These are phyloP conservation scores for Aspergillus proliferans DNA, from an alignment of 2,329 filamentous ascomycete species.

Conservation along the genomic window DNA sequence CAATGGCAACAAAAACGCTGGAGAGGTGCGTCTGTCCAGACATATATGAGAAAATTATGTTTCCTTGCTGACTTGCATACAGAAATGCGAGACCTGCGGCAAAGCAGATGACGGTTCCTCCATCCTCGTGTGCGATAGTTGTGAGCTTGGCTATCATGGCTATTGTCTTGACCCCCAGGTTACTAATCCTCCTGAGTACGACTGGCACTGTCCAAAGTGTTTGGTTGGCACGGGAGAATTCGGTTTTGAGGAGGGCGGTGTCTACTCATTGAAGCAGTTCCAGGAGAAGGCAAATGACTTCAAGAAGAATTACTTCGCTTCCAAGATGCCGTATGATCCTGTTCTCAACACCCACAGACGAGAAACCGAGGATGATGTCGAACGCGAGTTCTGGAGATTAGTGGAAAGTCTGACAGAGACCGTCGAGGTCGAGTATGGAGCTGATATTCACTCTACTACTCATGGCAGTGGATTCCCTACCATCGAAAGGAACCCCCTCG, in stretches of 20 bases:
- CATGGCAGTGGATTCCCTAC: constrained; percentile 97
- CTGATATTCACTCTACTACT: constrained; percentile 95
- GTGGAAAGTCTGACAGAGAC: constrained; percentile 92
- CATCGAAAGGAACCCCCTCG: constrained; percentile 79
- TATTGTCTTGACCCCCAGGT: constrained; percentile 83
- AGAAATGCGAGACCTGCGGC: constrained; percentile 83
- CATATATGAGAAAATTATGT: constrained; percentile 5
- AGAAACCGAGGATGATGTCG: constrained; percentile 90
- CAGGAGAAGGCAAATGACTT: constrained; percentile 94
- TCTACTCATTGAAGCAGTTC: constrained; percentile 93
- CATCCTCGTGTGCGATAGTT: constrained; percentile 81
- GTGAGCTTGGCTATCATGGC: constrained; percentile 81
- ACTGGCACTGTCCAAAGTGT: constrained; percentile 95
- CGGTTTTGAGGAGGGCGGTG: constrained; percentile 91
- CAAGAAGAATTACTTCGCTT: constrained; percentile 88
- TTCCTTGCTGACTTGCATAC: constrained; percentile 22
- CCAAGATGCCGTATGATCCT: constrained; percentile 82
- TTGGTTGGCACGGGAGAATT: constrained; percentile 95
- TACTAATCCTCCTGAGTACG: constrained; percentile 67
- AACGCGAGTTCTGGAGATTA: constrained; percentile 92
- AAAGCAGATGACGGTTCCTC: constrained; percentile 66
- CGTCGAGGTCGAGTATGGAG: constrained; percentile 95
- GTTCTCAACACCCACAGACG: constrained; percentile 72
- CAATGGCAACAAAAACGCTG: constrained; percentile 50
- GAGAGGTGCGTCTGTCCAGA: constrained; percentile 44